phyloP scores from a whole-genome alignment of 2,329 filamentous ascomycete species.

The Nothophaeocryptopus gaeumannii region DNA sequence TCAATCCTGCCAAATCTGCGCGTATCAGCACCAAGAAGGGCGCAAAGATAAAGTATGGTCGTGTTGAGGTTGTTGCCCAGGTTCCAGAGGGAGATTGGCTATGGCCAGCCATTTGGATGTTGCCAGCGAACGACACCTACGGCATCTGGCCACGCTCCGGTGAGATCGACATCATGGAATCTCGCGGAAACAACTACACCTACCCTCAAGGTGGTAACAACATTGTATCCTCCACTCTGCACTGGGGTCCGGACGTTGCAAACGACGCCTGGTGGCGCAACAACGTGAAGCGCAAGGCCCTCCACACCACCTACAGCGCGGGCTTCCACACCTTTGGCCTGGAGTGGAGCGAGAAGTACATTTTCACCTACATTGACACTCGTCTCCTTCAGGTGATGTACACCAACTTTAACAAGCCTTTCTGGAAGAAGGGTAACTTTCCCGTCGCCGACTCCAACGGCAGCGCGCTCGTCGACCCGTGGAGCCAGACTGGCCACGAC shows the following conservation, averaged over 20 bases:
- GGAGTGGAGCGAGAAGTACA: slow-evolving; percentile 84
- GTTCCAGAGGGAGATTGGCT: slow-evolving; percentile 79
- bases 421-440: slow-evolving; percentile 41
- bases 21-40: slow-evolving; percentile 73
- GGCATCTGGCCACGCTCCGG: slow-evolving; percentile 76
- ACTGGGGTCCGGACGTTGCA: slow-evolving; percentile 72
- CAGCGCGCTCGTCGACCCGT: slow-evolving; percentile 38
- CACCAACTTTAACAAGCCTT: slow-evolving; percentile 50
- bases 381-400: slow-evolving; percentile 78
- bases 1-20: slow-evolving; percentile 74
- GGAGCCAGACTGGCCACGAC: slow-evolving; percentile 36
- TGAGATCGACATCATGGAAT: slow-evolving; percentile 80
- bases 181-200: slow-evolving; percentile 76
- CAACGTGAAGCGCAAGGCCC: slow-evolving; percentile 70
- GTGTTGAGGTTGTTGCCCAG: slow-evolving; percentile 75
- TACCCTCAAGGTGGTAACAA: slow-evolving; percentile 77
- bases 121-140: slow-evolving; percentile 70
- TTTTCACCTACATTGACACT: slow-evolving; percentile 82
- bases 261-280: slow-evolving; percentile 82
- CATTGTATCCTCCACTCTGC: slow-evolving; percentile 72
- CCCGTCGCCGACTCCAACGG: slow-evolving; percentile 35
- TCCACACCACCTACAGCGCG: slow-evolving; percentile 70
- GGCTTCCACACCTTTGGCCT: slow-evolving; percentile 75
- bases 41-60: slow-evolving; percentile 73
- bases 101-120: slow-evolving; percentile 91